Evolutionary conservation across 2,329 filamentous ascomycete species (phyloP).

Genomic region (Ophiostoma sp.): DNA sequence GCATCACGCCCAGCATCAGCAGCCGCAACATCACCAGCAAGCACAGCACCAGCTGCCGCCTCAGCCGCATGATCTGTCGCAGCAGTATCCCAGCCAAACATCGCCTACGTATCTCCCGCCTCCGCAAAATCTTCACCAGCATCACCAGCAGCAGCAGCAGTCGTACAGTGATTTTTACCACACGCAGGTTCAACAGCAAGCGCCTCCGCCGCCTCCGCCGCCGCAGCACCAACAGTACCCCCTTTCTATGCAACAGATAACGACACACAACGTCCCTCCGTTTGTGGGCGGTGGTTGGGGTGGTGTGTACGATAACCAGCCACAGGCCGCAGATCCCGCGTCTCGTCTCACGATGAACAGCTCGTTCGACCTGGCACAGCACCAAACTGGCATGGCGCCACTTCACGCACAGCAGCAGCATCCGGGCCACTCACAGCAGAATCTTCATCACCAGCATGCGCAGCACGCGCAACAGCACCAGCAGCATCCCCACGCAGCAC

Average conservation of each 20-base stretch:
- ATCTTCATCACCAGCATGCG: slow-evolving; percentile 9
- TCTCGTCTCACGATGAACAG: slow-evolving; percentile 24
- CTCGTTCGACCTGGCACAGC: slow-evolving; percentile 23
- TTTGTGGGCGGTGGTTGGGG: slow-evolving; percentile 25
- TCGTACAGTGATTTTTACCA: slow-evolving; percentile 26
- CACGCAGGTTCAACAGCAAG: slow-evolving; percentile 23
- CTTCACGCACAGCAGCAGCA: slow-evolving; percentile 24
- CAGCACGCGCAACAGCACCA: slow-evolving; percentile 21
- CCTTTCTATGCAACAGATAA: slow-evolving; percentile 20
- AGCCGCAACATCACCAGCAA: slow-evolving; percentile 22
- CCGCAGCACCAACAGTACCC: slow-evolving; percentile 24
- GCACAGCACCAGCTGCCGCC: slow-evolving; percentile 19
- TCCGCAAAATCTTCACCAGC: slow-evolving; percentile 21
- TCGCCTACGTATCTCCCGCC: slow-evolving; percentile 23
- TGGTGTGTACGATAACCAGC: slow-evolving; percentile 24
- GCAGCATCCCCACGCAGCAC: slow-evolving; percentile 16
- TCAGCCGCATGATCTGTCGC: slow-evolving; percentile 5
- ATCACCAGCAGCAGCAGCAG: slow-evolving; percentile 20
- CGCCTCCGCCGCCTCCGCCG: not conserved
- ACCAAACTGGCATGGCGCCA: slow-evolving; percentile 20
- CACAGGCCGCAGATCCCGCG: slow-evolving; percentile 10
- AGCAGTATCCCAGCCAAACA: slow-evolving; percentile 21
- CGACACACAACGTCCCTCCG: slow-evolving; percentile 18
- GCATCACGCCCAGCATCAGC: slow-evolving; percentile 8
- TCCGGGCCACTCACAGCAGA: slow-evolving; percentile 14